Base-by-base conservation (phyloP, 2,329 filamentous ascomycete genomes). In the Cladophialophora carrionii region DNA sequence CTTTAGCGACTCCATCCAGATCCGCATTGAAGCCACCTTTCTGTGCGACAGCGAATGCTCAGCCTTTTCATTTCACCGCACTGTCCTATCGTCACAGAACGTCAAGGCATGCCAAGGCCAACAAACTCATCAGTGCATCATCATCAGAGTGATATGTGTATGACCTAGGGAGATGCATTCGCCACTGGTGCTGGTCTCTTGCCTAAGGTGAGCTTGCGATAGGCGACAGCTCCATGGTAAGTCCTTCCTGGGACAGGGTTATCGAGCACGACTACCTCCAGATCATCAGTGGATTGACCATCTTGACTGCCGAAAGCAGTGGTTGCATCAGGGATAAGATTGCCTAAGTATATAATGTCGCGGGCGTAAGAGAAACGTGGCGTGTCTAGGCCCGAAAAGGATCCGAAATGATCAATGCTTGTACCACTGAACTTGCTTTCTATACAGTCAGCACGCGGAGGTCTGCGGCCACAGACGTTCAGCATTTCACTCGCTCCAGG, bases 1-100 rank as follows among this genome's bases (percentile, higher is more conserved):
- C 60, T 49, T 68, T 62, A 17, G 66, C 57, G 17, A 66, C 41
- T 14, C 66, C 61, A n/a, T 61, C 53, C 5, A 17, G 10, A 4
- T 61, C 66, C 6, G 64, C 48, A n/a, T 57, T 62, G n/a, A 68
- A 49, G 1, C 63, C 66, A n/a, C 66, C 66, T 56, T 68, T 68
- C 31, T 59, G 22, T 3, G 63, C 66, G n/a, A 68, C 63, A 29
- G 66, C 57, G 8, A 66, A 43, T n/a, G 66, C 66, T 24, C 64
- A 34, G 24, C 57, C 63, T 32, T 66, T 66, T 20, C 66, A 57
- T 37, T 64, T 65, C 12, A 57, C 54, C 8, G 64, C 48, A 7
- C 52, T 34, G 57, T 68, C 66, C 4, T 53, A 31, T 37, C 57
- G 17, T 26, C 62, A 63, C 9, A 66, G 20, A 41, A 66, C 63